Base-by-base conservation (phyloP, 2,329 filamentous ascomycete genomes). In the Alternaria novae-zelandiae region DNA sequence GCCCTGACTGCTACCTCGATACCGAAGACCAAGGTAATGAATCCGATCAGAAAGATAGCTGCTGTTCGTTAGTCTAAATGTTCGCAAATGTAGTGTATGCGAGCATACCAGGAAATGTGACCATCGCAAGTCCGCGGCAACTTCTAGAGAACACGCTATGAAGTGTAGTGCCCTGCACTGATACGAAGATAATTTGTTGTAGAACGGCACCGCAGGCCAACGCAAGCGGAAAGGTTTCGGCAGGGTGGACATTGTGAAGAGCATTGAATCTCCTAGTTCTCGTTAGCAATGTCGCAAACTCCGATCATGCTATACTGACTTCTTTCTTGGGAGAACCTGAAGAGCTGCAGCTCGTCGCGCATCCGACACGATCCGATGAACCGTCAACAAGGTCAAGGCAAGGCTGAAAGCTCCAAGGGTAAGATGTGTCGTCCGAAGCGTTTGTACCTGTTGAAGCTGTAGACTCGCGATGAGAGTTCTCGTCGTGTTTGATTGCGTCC, bases 1-100 rank as follows among this genome's bases (percentile, higher is more conserved):
- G 87, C 85, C 68, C 90, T 83, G 15, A 87, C 70, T 0, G 87
- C 82, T 32, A 86, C 84, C 75, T 92, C 90, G 61, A 90, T 66
- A 13, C 87, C 88, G 68, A 92, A 91, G 15, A 90, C 83, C 20
- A 91, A 72, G 68, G 91, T 89, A 30, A 89, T 85, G 65, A 86
- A 90, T 25, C 89, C 89, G 9, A 88, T 85, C 56, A 91, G 83
- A 70, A 92, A 91, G 36, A 91, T 83, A 8, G 87, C 90, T 91
- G 60, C 6, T 32, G 15, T 17, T 21, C 15, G 64, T 79, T 17
- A 79, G 75, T 28, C 15, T n/a, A 4, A 26, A 6, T 28, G 0
- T 15, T 41, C 17, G 17, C n/a, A n/a, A 28, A 30, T 32, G 28
- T 6, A 17, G 30, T n/a, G 8, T 26, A 44, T 44, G 36, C 10